These are phyloP conservation scores for Wallacemonas sp. DNA, from an alignment of 208 protist genomes.

Conservation along the genomic window DNA sequence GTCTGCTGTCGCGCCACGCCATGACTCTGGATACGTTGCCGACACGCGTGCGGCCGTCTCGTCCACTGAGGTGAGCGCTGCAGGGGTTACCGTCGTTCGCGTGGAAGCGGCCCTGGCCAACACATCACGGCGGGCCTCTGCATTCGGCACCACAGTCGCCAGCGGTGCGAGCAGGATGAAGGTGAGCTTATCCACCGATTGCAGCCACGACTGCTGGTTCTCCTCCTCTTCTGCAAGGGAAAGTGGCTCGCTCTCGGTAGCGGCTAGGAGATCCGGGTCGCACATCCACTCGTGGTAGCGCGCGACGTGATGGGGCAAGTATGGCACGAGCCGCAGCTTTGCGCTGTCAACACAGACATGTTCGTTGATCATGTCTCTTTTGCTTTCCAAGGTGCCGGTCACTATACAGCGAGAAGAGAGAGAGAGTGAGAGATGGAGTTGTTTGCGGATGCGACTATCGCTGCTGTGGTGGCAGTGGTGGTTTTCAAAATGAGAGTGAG, in stretches of 20 bases:
- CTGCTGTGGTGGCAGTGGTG: too few species aligned
- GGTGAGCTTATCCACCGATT: constrained; percentile 85
- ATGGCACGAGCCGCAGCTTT: constrained; percentile 80
- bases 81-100: not conserved
- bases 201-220: constrained; percentile 87
- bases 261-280: constrained; percentile 53
- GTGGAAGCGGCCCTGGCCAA: not conserved
- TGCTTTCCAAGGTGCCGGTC: too few species aligned
- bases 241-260: constrained; percentile 86
- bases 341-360: constrained; percentile 47
- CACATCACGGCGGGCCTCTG: not conserved
- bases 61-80: not conserved
- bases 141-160: not conserved
- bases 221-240: constrained; percentile 84
- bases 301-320: constrained; percentile 75
- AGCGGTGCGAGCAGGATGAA: constrained; percentile 81
- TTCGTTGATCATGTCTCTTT: constrained; percentile 78
- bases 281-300: constrained; percentile 93
- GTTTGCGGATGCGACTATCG: too few species aligned
- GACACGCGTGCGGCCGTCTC: not conserved
- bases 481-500: too few species aligned
- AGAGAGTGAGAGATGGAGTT: too few species aligned
- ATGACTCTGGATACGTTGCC: not conserved
- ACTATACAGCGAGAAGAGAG: too few species aligned
- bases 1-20: not conserved